Conservation (phyloP, 805 yeast species). For the Nakazawaea molendinolei region DNA sequence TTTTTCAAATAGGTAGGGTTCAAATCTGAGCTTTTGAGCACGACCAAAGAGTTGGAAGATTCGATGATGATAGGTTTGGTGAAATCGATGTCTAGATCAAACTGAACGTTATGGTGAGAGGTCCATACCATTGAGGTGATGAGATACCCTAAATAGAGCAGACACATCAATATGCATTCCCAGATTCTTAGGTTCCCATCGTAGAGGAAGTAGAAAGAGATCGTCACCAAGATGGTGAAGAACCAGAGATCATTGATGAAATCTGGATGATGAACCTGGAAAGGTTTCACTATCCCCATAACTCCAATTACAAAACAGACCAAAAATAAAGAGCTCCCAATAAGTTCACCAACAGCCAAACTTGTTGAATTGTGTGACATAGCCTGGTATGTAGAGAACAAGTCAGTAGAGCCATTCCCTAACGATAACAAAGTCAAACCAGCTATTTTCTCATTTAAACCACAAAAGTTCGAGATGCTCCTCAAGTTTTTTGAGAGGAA, state of each 20-base stretch:
- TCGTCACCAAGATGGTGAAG: slow-evolving; percentile 42
- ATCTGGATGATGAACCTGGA: slow-evolving; percentile 40
- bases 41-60: slow-evolving; percentile 1
- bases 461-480: slow-evolving; percentile 52
- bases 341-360: slow-evolving; percentile 45
- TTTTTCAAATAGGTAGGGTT: not conserved
- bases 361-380: slow-evolving; percentile 58
- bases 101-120: slow-evolving; percentile 21
- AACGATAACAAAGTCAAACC: slow-evolving; percentile 85
- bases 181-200: slow-evolving; percentile 48
- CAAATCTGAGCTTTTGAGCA: not conserved
- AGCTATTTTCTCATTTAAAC: slow-evolving; percentile 68
- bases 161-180: slow-evolving; percentile 54
- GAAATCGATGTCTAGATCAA: slow-evolving; percentile 3
- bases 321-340: slow-evolving; percentile 50
- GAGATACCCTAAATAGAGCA: slow-evolving; percentile 54
- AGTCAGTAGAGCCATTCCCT: slow-evolving; percentile 92
- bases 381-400: slow-evolving; percentile 78
- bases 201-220: slow-evolving; percentile 44
- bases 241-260: slow-evolving; percentile 59
- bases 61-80: slow-evolving; percentile 7
- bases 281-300: slow-evolving; percentile 37
- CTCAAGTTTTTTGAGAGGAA: slow-evolving; percentile 75
- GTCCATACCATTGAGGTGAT: slow-evolving; percentile 15
- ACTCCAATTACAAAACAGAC: slow-evolving; percentile 45